A percentile compares a stretch with the other conserved stretches of the same genome.
phyloP scores from a whole-genome alignment of 192 early-diverging fungal species.

The Coemansia sp. region DNA sequence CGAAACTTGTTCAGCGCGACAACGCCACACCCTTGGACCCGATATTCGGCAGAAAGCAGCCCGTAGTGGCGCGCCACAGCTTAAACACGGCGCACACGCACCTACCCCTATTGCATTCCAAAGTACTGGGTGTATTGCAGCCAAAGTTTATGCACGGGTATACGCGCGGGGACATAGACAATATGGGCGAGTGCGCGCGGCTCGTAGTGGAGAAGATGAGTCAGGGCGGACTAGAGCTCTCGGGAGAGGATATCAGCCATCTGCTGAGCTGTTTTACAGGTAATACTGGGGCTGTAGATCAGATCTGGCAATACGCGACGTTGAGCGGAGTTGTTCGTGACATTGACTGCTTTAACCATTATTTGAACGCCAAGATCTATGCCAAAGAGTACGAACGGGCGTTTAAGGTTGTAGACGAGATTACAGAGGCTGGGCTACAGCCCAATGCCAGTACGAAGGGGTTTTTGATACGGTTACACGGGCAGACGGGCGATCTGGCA shows the following conservation, averaged over 20 bases:
- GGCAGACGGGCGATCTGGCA: slow-evolving; percentile 29
- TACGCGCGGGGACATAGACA: not conserved
- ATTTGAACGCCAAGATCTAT: slow-evolving; percentile 17
- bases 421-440: slow-evolving; percentile 17
- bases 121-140: not conserved
- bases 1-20: not conserved
- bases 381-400: slow-evolving; percentile 23
- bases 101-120: not conserved
- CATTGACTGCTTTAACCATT: slow-evolving; percentile 32
- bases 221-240: not conserved
- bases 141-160: slow-evolving; percentile 1
- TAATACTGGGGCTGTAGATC: slow-evolving; percentile 16
- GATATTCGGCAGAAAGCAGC: not conserved
- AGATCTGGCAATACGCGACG: slow-evolving; percentile 41
- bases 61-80: not conserved
- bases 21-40: not conserved
- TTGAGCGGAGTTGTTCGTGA: slow-evolving; percentile 28
- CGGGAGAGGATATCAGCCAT: slow-evolving; percentile 1
- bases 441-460: slow-evolving; percentile 24
- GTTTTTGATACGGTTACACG: slow-evolving; percentile 26
- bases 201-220: not conserved
- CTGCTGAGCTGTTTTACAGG: slow-evolving; percentile 19
- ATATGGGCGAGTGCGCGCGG: not conserved
- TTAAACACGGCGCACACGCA: not conserved
- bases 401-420: slow-evolving; percentile 19